Base-by-base conservation (phyloP, 768 basidiomycete species). In the Calocybe cyanea region DNA sequence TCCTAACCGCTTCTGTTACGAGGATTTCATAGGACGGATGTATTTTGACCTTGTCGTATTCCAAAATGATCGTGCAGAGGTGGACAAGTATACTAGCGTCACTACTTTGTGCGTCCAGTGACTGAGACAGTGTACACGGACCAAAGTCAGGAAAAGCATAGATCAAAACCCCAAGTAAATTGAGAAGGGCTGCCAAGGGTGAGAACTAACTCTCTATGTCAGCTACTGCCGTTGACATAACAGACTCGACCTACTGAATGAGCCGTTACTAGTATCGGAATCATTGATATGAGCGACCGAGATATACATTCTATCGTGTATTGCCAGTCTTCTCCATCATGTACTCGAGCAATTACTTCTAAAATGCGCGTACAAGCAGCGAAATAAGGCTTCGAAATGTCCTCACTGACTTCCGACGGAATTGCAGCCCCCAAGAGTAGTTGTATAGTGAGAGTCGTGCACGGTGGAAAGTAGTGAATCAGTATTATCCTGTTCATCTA, bases 401-500 rank as follows among this genome's bases (percentile, higher is more conserved):
- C 46, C 4, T 38, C 44, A 13, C 58, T 43, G 8, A 61, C 48
- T 8, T 57, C 44, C 9, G 52, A 21, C 1, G 62, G 53, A 1
- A 69, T 47, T 9, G 64, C 53, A 10, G 63, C 60, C 24, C 70
- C 64, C 41, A 83, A 61, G 19, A 87, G 69, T 15, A 69, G 51
- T 49, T 84, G 81, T 17, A 86, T 64, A 2, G 82, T 81, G 13
- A 70, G 61, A 17, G 68, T 60, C 3, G 58, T 57, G 5, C 61
- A 66, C 14, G 61, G 57, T 1, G 67, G 64, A 23, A 66, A 59
- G 2, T 67, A 65, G 60, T 88, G 86, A 0, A 75, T 78, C 43
- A 87, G 56, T n/a, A 87, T 60, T 21, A 83, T 68, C 33, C 76
- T 71, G 51, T 76, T 78, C 38, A 87, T 63, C 86, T 88, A 14